Conservation (phyloP, 2,329 filamentous ascomycete species). For the Aspergillus piperis region DNA sequence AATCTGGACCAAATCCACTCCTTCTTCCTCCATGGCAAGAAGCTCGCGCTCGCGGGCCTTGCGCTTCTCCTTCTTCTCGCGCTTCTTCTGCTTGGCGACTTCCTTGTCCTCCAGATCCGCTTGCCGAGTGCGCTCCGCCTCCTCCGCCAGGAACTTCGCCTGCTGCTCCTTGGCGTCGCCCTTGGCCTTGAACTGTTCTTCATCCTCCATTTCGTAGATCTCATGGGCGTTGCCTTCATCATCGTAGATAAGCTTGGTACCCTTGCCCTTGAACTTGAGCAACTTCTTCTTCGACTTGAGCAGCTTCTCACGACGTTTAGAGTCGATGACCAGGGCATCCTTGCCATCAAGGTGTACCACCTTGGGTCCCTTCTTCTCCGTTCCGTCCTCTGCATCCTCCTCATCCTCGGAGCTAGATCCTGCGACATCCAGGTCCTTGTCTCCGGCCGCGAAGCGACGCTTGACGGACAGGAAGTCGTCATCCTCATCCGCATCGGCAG, state of each 20-base stretch:
- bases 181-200: conserved; percentile 73
- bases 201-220: conserved; percentile 84
- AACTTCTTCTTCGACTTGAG: conserved; percentile 93
- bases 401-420: conserved; percentile 38
- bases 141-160: conserved; percentile 73
- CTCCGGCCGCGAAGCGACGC: conserved; percentile 74
- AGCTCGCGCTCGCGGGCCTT: conserved; percentile 43
- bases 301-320: conserved; percentile 93
- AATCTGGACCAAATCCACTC: conserved; percentile 35
- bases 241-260: conserved; percentile 85
- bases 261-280: conserved; percentile 83
- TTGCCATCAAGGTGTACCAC: conserved; percentile 58
- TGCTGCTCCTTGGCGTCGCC: conserved; percentile 77
- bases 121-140: conserved; percentile 68
- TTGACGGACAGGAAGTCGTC: conserved; percentile 88
- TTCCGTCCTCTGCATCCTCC: conserved; percentile 22
- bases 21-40: conserved; percentile 29
- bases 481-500: conserved; percentile 65
- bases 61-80: conserved; percentile 51
- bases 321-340: conserved; percentile 80
- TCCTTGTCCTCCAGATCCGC: conserved; percentile 84
- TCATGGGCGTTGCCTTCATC: conserved; percentile 85
- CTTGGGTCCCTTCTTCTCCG: conserved; percentile 44
- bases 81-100: conserved; percentile 71
- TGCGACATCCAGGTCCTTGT: conserved; percentile 52